Evolutionary conservation across 495 filamentous ascomycete species (phyloP).

Genomic region (Xylaria venustula): DNA sequence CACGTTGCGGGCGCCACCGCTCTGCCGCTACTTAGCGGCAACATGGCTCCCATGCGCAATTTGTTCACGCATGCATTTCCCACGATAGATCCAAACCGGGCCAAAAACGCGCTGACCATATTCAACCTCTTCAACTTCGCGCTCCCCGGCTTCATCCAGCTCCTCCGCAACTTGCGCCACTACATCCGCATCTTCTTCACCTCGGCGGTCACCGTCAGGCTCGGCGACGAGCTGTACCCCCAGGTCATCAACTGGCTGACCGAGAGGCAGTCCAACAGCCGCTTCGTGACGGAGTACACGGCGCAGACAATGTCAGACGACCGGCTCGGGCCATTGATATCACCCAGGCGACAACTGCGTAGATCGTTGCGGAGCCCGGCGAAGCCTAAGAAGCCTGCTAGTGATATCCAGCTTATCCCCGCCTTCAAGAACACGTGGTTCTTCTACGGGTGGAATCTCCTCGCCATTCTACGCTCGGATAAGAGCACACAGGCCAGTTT

Average conservation of each 20-base stretch:
- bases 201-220: constrained; percentile 31
- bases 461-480: constrained; percentile 34
- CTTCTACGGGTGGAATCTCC: constrained; percentile 30
- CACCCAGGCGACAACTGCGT: too few relatives aligned
- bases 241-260: constrained; percentile 37
- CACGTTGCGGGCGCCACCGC: constrained; percentile 3
- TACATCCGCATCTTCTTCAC: constrained; percentile 24
- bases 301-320: constrained; percentile 25
- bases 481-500: not conserved
- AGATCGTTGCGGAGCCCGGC: too few relatives aligned
- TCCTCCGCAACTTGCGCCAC: constrained; percentile 2
- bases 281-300: constrained; percentile 22
- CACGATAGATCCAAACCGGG: not conserved
- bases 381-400: too few relatives aligned
- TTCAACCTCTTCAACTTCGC: not conserved
- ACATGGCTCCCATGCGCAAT: not conserved
- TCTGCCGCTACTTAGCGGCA: not conserved
- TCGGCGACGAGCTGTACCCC: constrained; percentile 32
- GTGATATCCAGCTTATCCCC: constrained; percentile 34
- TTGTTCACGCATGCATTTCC: not conserved
- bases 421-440: constrained; percentile 39
- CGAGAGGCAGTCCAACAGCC: constrained; percentile 1
- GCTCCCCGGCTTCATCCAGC: not conserved
- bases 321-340: too few relatives aligned
- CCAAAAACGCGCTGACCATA: not conserved